phyloP scores from a whole-genome alignment of 1,139 yeast genomes.

The Neolecta irregularis region DNA sequence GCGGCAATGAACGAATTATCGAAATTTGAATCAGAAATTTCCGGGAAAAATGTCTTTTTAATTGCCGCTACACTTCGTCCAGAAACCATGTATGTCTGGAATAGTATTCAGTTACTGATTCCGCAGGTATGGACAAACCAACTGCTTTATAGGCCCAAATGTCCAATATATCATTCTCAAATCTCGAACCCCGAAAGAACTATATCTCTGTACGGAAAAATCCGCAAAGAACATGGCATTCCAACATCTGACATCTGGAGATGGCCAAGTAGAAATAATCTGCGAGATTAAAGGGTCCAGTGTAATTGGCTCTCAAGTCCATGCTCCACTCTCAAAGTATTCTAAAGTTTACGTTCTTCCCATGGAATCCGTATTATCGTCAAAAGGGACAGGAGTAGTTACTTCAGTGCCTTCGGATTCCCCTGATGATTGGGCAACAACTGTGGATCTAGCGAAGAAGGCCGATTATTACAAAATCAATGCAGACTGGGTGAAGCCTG shows the following conservation, averaged over 20 bases:
- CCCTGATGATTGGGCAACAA: slow-evolving; percentile 89
- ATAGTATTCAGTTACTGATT: no score
- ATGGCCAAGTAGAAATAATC: slow-evolving; percentile 60
- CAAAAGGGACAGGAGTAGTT: slow-evolving; percentile 97
- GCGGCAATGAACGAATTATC: slow-evolving; percentile 38
- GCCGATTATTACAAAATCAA: slow-evolving; percentile 81
- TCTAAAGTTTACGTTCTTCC: slow-evolving; percentile 74
- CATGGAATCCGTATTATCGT: slow-evolving; percentile 90
- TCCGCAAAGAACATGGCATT: slow-evolving; percentile 97
- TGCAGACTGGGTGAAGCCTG: slow-evolving; percentile 74
- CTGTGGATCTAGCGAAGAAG: slow-evolving; percentile 68
- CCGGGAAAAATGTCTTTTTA: slow-evolving; percentile 51
- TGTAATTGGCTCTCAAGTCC: slow-evolving; percentile 72
- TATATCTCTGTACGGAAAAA: slow-evolving; percentile 79
- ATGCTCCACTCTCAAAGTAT: slow-evolving; percentile 67
- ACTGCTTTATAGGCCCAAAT: slow-evolving; percentile 95
- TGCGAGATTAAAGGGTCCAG: slow-evolving; percentile 50
- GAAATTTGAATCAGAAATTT: slow-evolving; percentile 21
- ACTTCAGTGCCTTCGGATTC: slow-evolving; percentile 98
- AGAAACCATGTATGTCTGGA: slow-evolving; percentile 98
- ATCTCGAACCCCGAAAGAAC: slow-evolving; percentile 57
- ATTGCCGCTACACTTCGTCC: slow-evolving; percentile 98
- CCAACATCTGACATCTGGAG: slow-evolving; percentile 79
- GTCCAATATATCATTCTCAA: slow-evolving; percentile 82
- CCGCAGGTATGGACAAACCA: slow-evolving; percentile 95